Evolutionary conservation across 75 land plant species (phyloP).

Genomic region (Azolla pinnata): DNA sequence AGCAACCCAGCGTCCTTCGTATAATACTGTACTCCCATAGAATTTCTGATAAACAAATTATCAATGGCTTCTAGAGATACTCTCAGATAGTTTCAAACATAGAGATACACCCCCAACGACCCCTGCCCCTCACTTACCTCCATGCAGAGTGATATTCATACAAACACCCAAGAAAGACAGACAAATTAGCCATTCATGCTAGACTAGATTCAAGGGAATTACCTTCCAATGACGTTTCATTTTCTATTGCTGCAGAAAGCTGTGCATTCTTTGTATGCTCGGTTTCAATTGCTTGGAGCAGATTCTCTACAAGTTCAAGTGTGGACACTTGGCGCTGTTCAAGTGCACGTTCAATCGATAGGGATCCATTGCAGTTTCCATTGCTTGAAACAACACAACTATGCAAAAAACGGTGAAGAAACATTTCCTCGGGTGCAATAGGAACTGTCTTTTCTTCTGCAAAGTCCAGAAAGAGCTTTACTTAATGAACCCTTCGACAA

Average conservation of each 20-base stretch:
- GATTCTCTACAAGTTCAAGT: conserved; percentile 15
- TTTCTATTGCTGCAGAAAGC: conserved; percentile 12
- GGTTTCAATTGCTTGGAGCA: conserved; percentile 26
- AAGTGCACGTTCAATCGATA: conserved; percentile 19
- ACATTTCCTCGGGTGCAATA: conserved; percentile 24
- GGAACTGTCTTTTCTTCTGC: conserved; percentile 5
- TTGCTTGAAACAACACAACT: conserved; percentile 20
- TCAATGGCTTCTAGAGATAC: no score
- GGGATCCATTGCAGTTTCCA: conserved; percentile 1
- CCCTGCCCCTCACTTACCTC: no score
- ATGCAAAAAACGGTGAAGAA: conserved; percentile 22
- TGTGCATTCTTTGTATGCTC: conserved; percentile 26
- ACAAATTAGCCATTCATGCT: no score
- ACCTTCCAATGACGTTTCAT: conserved; percentile 23
- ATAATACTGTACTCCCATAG: no score
- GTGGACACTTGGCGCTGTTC: conserved; percentile 17
- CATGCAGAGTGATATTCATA: no score
- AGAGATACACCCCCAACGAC: no score
- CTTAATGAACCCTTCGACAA: no score
- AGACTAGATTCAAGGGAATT: no score
- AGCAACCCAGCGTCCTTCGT: no score
- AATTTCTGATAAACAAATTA: no score
- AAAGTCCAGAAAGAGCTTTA: background rate
- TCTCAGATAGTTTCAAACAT: no score
- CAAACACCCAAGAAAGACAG: no score